phyloP scores from a whole-genome alignment of 2,329 filamentous ascomycete species.

The Fulvia fulva region DNA sequence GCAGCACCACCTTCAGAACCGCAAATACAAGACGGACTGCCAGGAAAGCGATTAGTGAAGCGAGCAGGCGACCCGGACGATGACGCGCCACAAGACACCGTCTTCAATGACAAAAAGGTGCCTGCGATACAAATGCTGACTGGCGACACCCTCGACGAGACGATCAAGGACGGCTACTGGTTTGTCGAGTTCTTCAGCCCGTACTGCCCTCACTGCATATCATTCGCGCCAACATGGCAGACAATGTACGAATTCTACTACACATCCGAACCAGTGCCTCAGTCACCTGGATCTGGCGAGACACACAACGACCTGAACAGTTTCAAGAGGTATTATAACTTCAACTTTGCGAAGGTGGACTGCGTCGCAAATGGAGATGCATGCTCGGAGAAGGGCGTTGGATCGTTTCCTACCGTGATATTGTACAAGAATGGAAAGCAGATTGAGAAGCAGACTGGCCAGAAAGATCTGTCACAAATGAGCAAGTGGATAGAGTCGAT shows the following conservation, averaged over 20 bases:
- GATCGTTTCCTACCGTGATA: slow-evolving; percentile 70
- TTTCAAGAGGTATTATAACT: slow-evolving; percentile 81
- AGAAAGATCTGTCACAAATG: slow-evolving; percentile 62
- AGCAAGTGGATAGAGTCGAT: slow-evolving; percentile 69
- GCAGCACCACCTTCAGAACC: slow-evolving; percentile 14
- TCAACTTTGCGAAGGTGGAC: slow-evolving; percentile 81
- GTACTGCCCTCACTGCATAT: slow-evolving; percentile 65
- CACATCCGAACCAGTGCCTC: slow-evolving; percentile 69
- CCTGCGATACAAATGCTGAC: slow-evolving; percentile 62
- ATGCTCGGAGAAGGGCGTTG: slow-evolving; percentile 65
- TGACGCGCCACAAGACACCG: slow-evolving; percentile 39
- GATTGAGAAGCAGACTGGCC: slow-evolving; percentile 60
- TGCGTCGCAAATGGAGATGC: slow-evolving; percentile 79
- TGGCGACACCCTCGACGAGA: slow-evolving; percentile 54
- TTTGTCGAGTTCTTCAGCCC: slow-evolving; percentile 52
- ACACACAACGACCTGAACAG: slow-evolving; percentile 54
- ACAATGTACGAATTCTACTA: slow-evolving; percentile 94
- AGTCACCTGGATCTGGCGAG: slow-evolving; percentile 42
- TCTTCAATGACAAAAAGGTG: slow-evolving; percentile 64
- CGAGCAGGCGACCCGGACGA: slow-evolving; percentile 7
- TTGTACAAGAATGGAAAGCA: slow-evolving; percentile 76
- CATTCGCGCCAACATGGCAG: slow-evolving; percentile 80
- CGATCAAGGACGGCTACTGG: slow-evolving; percentile 65
- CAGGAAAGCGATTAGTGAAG: slow-evolving; percentile 12
- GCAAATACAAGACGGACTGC: slow-evolving; percentile 12